Conservation (phyloP, 2,329 filamentous ascomycete genomes). For the Lasiodiplodia sp. region DNA sequence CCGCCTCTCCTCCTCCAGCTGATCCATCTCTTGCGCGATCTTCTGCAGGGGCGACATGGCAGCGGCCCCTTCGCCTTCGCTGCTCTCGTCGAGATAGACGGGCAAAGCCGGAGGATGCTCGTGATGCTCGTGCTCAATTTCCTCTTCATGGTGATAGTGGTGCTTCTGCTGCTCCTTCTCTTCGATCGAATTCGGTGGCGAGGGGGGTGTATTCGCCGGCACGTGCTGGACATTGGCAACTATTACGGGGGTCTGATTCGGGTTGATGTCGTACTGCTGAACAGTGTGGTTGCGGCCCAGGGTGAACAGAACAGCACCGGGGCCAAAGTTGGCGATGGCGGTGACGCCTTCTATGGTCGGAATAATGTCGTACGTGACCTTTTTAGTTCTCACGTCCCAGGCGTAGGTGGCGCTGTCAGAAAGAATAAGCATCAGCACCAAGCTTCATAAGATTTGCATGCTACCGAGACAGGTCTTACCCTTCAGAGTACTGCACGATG, state of each 20-base stretch:
- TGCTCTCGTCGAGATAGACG: slow-evolving; percentile 60
- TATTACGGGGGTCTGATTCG: slow-evolving; percentile 69
- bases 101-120: slow-evolving; percentile 42
- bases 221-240: slow-evolving; percentile 88
- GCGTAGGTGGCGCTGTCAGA: slow-evolving; percentile 30
- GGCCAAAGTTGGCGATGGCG: slow-evolving; percentile 86
- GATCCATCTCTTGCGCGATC: slow-evolving; percentile 74
- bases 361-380: slow-evolving; percentile 88
- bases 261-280: slow-evolving; percentile 94
- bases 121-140: slow-evolving; percentile 38
- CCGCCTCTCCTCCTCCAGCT: slow-evolving; percentile 65
- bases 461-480: slow-evolving; percentile 64
- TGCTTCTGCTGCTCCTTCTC: slow-evolving; percentile 63
- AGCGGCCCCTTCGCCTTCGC: slow-evolving; percentile 67
- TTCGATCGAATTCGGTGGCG: slow-evolving; percentile 81
- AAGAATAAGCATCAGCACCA: slow-evolving; percentile 35
- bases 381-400: slow-evolving; percentile 98
- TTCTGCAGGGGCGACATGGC: slow-evolving; percentile 74
- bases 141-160: slow-evolving; percentile 42
- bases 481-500: slow-evolving; percentile 89
- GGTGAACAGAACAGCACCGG: slow-evolving; percentile 91
- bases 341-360: slow-evolving; percentile 83
- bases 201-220: slow-evolving; percentile 78
- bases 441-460: slow-evolving; percentile 15
- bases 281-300: slow-evolving; percentile 86